Base-by-base conservation (phyloP, 495 filamentous ascomycete species). In the Aspergillus saccharolyticus region DNA sequence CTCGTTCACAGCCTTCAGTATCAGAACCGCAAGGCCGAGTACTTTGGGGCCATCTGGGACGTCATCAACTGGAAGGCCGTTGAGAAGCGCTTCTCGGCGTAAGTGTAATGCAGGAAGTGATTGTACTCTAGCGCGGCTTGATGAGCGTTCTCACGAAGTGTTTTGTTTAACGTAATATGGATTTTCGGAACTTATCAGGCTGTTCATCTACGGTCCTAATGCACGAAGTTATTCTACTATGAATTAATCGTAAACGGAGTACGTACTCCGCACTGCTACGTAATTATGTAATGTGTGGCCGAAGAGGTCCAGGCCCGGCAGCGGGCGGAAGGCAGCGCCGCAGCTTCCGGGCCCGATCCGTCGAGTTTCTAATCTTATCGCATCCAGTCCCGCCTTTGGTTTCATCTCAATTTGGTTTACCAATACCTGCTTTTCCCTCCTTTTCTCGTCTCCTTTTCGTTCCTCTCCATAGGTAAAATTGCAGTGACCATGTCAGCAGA, bases 21-120 rank as follows among this genome's bases (percentile, higher is more conserved):
- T 74, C 83, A 96, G 81, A 98, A 97, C 79, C 88, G 93, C 69
- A 98, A 98, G 84, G 94, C 89, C 53, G 95, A 97, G 73, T 98
- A 98, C 78, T 96, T 98, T 74, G 83, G 83, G 56, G 91, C 91
- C 56, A 88, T 98, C 70, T 98, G 94, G 94, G 90, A 97, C 61
- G 90, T 98, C 48, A 81, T 98, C 65, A 97, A 97, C 80, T 98
- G 94, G 94, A 94, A 93, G 81, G 81, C 87, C 42, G 94, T 88
- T 39, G 95, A 96, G 81, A 83, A 88, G 72, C 85, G 94, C 55
- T 94, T 93, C 47, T 24, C 47, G 68, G 42, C 67, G 44, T 76
- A 70, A 52, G 33, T 39, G 33, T 15, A 22, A 25, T 15, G 20
- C 33, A 42, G 3, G 45, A 42, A 46, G 28, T 42, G 52, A 54